phyloP scores from a whole-genome alignment of 2,329 filamentous ascomycete species.

The Colletotrichum zoysiae region DNA sequence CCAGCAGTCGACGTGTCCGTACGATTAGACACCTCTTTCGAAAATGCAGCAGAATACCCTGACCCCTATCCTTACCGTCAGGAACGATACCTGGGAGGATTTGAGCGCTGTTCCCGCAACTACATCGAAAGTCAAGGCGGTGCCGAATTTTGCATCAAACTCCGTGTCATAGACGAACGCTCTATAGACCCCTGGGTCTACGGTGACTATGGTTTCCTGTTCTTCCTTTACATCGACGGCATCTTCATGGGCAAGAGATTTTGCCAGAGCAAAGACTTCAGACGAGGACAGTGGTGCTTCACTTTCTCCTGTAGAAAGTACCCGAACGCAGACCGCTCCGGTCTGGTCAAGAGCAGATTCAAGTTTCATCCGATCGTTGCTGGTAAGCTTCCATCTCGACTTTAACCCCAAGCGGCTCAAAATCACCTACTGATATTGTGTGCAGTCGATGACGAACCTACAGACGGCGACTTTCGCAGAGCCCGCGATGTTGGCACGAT shows the following conservation, averaged over 20 bases:
- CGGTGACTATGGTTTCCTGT: conserved; percentile 42
- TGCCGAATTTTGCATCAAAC: conserved; percentile 45
- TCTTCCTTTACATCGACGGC: conserved; percentile 45
- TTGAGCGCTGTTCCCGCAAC: conserved; percentile 34
- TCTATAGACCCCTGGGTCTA: conserved; percentile 46
- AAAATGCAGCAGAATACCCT: conserved; percentile 25
- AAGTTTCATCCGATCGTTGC: conserved; percentile 48
- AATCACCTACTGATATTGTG: neutral
- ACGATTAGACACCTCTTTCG: conserved; percentile 10
- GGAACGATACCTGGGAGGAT: conserved; percentile 24
- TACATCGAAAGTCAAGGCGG: conserved; percentile 50
- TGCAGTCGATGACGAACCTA: conserved; percentile 45
- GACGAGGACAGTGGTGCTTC: conserved; percentile 15
- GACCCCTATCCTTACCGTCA: conserved; percentile 1
- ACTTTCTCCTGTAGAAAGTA: conserved; percentile 23
- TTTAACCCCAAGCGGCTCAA: neutral
- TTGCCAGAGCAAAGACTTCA: conserved; percentile 20
- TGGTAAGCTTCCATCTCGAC: conserved; percentile 39
- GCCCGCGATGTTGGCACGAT: conserved; percentile 47
- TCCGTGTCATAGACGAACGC: conserved; percentile 34
- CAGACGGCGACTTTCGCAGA: conserved; percentile 20
- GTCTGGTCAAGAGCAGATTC: conserved; percentile 42
- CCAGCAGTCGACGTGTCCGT: conserved; percentile 27
- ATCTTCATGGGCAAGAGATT: conserved; percentile 36
- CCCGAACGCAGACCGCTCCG: conserved; percentile 15